Base-by-base conservation (phyloP, 495 filamentous ascomycete species). In the Tuber brumale region DNA sequence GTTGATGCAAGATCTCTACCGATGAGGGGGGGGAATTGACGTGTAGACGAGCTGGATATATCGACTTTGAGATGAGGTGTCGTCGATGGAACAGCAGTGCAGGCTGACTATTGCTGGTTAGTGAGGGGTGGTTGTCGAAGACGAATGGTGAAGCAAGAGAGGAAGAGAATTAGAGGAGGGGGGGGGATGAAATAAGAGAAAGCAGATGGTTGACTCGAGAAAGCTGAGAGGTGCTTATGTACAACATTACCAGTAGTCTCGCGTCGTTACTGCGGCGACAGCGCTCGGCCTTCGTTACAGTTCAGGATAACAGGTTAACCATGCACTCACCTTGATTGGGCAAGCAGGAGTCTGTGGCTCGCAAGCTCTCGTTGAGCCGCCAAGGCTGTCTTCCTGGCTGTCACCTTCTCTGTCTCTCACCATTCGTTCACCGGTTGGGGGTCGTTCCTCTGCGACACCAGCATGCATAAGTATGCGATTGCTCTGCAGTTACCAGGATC, bases 251-350 rank as follows among this genome's bases (percentile, higher is more conserved):
- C n/a, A n/a, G n/a, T n/a, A 70, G 73, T 72, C 57, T 76, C 69
- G 76, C 72, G 75, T 81, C 79, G 80, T 81, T 81, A 81, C 80
- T 81, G 80, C 79, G 71, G 80, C 80, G 80, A 81, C 80, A 81
- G 80, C 69, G 80, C 80, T 81, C 81, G 80, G 80, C 79, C 37
- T 69, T 45, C 70, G 57, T 72, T 79, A 74, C 72, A 70, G 41
- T 42, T 10, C 41, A 8, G 69, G 7, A 46, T n/a, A 70, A 71
- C 71, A 66, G 57, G 57, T 66, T 2, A 18, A 35, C n/a, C 57
- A 27, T 61, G 57, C 57, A 61, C 10, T 16, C n/a, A 61, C 57
- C 57, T 61, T 31, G n/a, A 61, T 61, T 61, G 57, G 57, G 57
- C n/a, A 27, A 31, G n/a, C 57, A 61, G 57, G n/a, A 39, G 37